Evolutionary conservation across 805 yeast species (phyloP).

Genomic region (Diddensiella santjacobensis): DNA sequence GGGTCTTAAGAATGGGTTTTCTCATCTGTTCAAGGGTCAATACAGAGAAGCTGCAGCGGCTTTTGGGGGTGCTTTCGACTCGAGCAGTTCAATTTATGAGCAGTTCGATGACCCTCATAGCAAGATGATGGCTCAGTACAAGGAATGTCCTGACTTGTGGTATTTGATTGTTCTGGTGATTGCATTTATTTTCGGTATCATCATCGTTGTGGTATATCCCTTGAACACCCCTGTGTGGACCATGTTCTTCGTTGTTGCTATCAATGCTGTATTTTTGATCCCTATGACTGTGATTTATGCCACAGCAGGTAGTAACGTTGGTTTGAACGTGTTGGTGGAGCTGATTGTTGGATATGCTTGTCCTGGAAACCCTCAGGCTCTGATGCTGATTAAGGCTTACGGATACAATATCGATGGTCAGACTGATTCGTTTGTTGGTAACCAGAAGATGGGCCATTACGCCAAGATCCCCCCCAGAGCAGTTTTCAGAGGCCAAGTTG

Average conservation of each 20-base stretch:
- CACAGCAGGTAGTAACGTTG: slow-evolving; percentile 53
- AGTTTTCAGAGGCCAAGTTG: slow-evolving; percentile 37
- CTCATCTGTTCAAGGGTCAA: background rate
- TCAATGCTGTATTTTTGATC: slow-evolving; percentile 54
- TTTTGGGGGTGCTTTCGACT: slow-evolving; percentile 17
- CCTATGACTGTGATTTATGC: slow-evolving; percentile 62
- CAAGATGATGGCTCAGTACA: slow-evolving; percentile 47
- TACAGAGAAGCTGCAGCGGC: background rate
- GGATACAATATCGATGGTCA: slow-evolving; percentile 48
- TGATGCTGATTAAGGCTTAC: slow-evolving; percentile 48
- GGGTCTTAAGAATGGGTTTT: background rate
- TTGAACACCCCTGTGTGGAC: slow-evolving; percentile 60
- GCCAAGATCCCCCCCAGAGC: slow-evolving; percentile 40
- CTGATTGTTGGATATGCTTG: slow-evolving; percentile 60
- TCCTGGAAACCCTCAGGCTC: slow-evolving; percentile 56
- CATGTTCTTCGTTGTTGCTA: slow-evolving; percentile 51
- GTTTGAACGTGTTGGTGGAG: slow-evolving; percentile 60
- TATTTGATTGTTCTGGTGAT: slow-evolving; percentile 47
- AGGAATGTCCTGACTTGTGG: slow-evolving; percentile 77
- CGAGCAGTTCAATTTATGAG: slow-evolving; percentile 60
- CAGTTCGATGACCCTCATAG: slow-evolving; percentile 25
- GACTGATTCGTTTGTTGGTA: slow-evolving; percentile 57
- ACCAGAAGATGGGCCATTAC: slow-evolving; percentile 46
- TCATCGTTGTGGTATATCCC: slow-evolving; percentile 38
- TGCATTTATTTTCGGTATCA: slow-evolving; percentile 42